A percentile compares a stretch with the other conserved stretches of the same genome.
Evolutionary conservation across 441 rosid species (phyloP).

Genomic region (Francoa sonchifolia): DNA sequence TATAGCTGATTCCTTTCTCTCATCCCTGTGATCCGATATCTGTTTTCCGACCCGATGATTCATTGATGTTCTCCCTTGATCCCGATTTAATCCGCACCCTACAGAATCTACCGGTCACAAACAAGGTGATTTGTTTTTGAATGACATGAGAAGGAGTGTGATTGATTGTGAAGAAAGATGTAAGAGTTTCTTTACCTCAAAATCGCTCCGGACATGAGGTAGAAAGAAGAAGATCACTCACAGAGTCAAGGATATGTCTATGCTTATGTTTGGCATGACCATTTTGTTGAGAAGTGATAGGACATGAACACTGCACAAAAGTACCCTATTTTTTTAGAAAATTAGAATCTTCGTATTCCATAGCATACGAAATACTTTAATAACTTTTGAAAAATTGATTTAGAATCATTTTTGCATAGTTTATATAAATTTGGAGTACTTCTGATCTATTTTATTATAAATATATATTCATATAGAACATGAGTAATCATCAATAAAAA

Average conservation of each 20-base stretch:
- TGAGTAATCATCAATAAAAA: conserved; percentile 6
- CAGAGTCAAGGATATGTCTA: conserved; percentile 6
- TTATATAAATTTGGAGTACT: not conserved
- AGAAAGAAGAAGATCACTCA: not conserved
- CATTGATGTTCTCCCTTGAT: too few relatives aligned
- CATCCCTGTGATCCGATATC: too few relatives aligned
- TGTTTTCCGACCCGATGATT: too few relatives aligned
- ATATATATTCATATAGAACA: conserved; percentile 7
- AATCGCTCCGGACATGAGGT: not conserved
- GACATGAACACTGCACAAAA: conserved; percentile 7
- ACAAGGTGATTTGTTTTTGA: not conserved
- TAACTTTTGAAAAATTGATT: not conserved
- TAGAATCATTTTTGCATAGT: conserved; percentile 4
- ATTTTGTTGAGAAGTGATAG: conserved; percentile 11
- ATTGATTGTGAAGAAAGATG: conserved; percentile 2
- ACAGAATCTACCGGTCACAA: too few relatives aligned
- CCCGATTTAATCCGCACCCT: too few relatives aligned
- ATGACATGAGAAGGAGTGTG: not conserved
- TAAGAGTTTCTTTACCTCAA: conserved; percentile 4
- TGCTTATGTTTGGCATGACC: conserved; percentile 8
- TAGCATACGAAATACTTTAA: not conserved
- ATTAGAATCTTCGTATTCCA: not conserved
- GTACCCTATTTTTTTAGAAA: not conserved
- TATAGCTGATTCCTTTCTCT: too few relatives aligned
- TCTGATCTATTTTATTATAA: not conserved